Percentiles rank a stretch among this genome's conserved stretches.
Evolutionary conservation across 192 early-diverging fungal genomes (phyloP).

Genomic region (Radiomyces spectabilis): DNA sequence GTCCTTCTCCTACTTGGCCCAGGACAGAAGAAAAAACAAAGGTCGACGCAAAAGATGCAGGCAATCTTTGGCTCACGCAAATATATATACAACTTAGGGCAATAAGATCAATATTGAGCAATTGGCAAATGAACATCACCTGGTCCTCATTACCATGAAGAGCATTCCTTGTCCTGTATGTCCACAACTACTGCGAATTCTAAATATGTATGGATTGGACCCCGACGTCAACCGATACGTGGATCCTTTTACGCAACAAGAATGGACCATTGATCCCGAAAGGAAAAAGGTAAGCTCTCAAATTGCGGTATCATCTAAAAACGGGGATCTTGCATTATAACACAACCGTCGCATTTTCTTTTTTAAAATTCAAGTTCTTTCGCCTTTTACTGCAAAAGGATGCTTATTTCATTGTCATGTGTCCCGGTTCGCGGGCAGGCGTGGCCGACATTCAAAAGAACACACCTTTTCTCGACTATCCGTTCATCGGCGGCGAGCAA

Average conservation of each 20-base stretch:
- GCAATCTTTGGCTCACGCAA: too few relatives aligned
- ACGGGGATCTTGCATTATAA: too few relatives aligned
- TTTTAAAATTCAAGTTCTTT: slow-evolving; percentile 13
- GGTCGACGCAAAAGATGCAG: not conserved
- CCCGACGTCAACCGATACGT: slow-evolving; percentile 2
- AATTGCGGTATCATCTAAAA: not conserved
- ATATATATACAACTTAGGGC: slow-evolving; percentile 3
- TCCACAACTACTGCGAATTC: slow-evolving; percentile 18
- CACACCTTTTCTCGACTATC: slow-evolving; percentile 16
- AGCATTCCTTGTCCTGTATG: slow-evolving; percentile 16
- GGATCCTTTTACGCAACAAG: slow-evolving; percentile 21
- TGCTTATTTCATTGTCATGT: slow-evolving; percentile 28
- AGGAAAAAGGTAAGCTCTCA: slow-evolving; percentile 15
- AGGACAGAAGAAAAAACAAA: not conserved
- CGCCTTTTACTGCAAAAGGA: slow-evolving; percentile 18
- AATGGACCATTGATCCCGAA: slow-evolving; percentile 7
- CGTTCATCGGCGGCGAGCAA: slow-evolving; percentile 20
- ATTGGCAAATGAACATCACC: slow-evolving; percentile 16
- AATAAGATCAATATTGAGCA: slow-evolving; percentile 10
- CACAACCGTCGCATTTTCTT: not conserved
- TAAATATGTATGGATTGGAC: slow-evolving; percentile 24
- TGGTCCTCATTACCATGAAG: slow-evolving; percentile 24
- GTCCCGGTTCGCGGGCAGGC: slow-evolving; percentile 17
- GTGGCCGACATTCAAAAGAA: slow-evolving; percentile 9
- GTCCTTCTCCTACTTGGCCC: not conserved